Base-by-base conservation (phyloP, 257 asterid species). In the Scutellaria galericulata region DNA sequence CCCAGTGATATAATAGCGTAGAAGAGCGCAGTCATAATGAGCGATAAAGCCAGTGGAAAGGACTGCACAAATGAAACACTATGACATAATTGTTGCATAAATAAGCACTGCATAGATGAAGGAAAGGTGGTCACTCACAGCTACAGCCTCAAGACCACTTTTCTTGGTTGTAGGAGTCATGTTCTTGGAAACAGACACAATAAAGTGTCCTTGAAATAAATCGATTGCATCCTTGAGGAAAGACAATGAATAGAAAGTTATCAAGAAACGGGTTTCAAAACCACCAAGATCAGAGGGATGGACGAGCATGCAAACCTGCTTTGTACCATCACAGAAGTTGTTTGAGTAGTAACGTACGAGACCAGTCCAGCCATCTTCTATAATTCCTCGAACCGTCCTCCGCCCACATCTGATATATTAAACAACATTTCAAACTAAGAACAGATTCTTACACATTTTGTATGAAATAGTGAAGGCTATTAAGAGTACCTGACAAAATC, bases 321-420 rank as follows among this genome's bases (percentile, higher is more conserved):
- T 95, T 61, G 91, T 84, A 71, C 99, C 99, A 64, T 95, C 99
- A 70, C 84, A 73, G 80, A 95, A 90, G 79, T 92, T 95, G 88
- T 92, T 95, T 59, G 92, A 80, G 86, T 92, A 95, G 81, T 95
- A 95, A 20, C 98, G 91, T 84, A 87, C 74, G 14, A 95, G 86
- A 64, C 96, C 90, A 81, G 78, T 87, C 82, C 84, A 75, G 44
- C 92, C 82, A 73, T 92, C 99, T 13, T 88, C 83, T 14, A 92
- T 60, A 74, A 88, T 80, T 44, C 98, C 99, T 71, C 77, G 86
- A 51, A 86, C 13, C n/a, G 97, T 92, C 62, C 99, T 81, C 77
- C 79, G 83, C 27, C 99, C 99, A 64, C 5, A 85, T 78, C 99
- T 95, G 71, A 69, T 44, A 69, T 44, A 63, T 60, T 39, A 53